Conservation (phyloP, 371 early-diverging fungal genomes). For the Haplosporangium sp. region DNA sequence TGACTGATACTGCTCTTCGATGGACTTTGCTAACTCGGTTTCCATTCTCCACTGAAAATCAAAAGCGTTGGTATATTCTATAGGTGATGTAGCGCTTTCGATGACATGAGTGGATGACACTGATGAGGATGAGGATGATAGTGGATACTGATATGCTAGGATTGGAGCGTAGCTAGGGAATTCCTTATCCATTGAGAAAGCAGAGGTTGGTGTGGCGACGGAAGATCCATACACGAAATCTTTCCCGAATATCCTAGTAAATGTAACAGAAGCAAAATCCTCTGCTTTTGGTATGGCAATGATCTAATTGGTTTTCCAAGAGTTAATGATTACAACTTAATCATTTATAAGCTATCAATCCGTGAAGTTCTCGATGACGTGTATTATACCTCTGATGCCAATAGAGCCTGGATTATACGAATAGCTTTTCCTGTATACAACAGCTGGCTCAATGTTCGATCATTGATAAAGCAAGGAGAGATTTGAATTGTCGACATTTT, state of each 20-base stretch:
- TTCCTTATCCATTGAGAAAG: background rate
- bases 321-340: background rate
- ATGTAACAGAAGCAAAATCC: constrained; percentile 17
- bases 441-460: constrained; percentile 15
- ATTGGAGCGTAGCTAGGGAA: constrained; percentile 20
- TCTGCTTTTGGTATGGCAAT: background rate
- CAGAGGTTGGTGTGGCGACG: background rate
- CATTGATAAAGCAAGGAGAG: constrained; percentile 27
- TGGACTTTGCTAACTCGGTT: constrained; percentile 17
- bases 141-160: constrained; percentile 17
- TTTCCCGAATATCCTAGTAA: constrained; percentile 14
- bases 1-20: constrained; percentile 26
- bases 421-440: constrained; percentile 50
- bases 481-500: constrained; percentile 1
- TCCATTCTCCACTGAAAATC: constrained; percentile 33
- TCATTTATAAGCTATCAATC: too few species aligned
- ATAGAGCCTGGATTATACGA: constrained; percentile 23
- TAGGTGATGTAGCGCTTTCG: background rate
- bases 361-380: too few species aligned
- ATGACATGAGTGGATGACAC: background rate
- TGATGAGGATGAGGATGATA: background rate
- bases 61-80: background rate
- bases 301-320: background rate
- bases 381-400: constrained; percentile 17
- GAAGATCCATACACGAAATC: background rate